Base-by-base conservation (phyloP, 1,139 yeast species). In the Suhomyces guaymorum region DNA sequence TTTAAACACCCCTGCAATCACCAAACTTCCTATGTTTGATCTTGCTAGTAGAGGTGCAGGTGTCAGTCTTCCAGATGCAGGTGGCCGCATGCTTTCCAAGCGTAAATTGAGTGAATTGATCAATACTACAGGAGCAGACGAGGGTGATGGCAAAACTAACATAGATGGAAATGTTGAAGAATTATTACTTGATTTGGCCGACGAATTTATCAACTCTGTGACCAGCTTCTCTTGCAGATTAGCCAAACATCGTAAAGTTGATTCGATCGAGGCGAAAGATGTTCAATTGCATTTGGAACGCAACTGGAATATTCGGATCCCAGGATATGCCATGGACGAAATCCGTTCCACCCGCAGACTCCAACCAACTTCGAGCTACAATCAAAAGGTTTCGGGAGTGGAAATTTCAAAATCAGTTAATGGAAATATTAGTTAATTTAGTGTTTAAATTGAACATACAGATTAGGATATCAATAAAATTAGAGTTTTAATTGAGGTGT, bases 121-220 rank as follows among this genome's bases (percentile, higher is more conserved):
- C 6, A 80, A 82, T 48, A 78, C 86, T 3, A 86, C 89, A 7
- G 89, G 90, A 6, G 78, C 82, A 4, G 90, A 85, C 56, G 89
- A 85, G 57, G 90, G 92, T 18, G 94, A 87, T 50, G 89, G 95
- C 4, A 92, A 87, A 50, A 85, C 95, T 7, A 76, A 77, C n/a
- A 83, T 92, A 37, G 97, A 90, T 56, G 97, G 97, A 19, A 97
- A 92, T 59, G 97, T 90, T 11, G 97, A 92, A 57, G 97, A 90
- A 48, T 64, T 90, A 26, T 66, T 92, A 32, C 70, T 94, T 32
- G 98, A 94, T 57, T 69, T 92, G 41, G 97, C 98, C 0, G 99
- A 94, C 57, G 98, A 94, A 55, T 92, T 92, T 57, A 94, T 92
- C 10, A 78, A 86, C 11, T 82, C 86, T 32, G 96, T 94, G 2